phyloP scores from a whole-genome alignment of 2,329 filamentous ascomycete genomes.

The Aureobasidium namibiae region DNA sequence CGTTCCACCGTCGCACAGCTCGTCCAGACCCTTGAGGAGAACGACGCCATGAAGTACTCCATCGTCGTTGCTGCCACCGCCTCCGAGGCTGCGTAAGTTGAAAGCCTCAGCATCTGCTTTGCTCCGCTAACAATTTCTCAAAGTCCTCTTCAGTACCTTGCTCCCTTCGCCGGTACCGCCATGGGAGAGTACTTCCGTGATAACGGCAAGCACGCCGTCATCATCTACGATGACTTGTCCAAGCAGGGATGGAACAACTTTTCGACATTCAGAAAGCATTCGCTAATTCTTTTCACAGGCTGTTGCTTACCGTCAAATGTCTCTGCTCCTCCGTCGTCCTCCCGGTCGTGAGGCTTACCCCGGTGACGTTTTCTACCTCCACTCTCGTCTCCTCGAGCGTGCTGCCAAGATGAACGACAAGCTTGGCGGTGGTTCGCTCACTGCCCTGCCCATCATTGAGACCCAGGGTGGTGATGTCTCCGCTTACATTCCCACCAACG shows the following conservation, averaged over 20 bases:
- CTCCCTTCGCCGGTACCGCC: constrained; percentile 73
- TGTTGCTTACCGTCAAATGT: constrained; percentile 98
- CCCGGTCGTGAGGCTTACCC: constrained; percentile 99
- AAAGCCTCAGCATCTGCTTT: not conserved
- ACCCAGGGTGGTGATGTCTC: constrained; percentile 99
- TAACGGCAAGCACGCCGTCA: constrained; percentile 76
- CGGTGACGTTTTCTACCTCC: constrained; percentile 98
- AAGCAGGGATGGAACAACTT: constrained; percentile 54
- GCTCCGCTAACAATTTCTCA: constrained; percentile 9
- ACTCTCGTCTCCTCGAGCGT: constrained; percentile 98
- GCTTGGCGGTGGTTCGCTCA: constrained; percentile 91
- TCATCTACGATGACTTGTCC: constrained; percentile 90
- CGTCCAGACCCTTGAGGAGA: constrained; percentile 99
- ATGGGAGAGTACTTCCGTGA: constrained; percentile 72
- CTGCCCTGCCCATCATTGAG: constrained; percentile 95
- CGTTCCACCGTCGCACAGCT: constrained; percentile 98
- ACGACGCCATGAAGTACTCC: constrained; percentile 98
- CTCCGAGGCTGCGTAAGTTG: constrained; percentile 68
- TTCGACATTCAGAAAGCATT: not conserved
- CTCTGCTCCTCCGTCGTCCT: constrained; percentile 90
- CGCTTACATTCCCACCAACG: constrained; percentile 99
- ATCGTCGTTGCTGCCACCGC: constrained; percentile 92
- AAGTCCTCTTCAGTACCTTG: constrained; percentile 76
- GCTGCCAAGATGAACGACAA: constrained; percentile 98
- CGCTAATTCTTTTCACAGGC: not conserved